A percentile compares a stretch with the other conserved stretches of the same genome.
phyloP scores from a whole-genome alignment of 1,284 basidiomycete species.

The Paramarasmius palmivorus region DNA sequence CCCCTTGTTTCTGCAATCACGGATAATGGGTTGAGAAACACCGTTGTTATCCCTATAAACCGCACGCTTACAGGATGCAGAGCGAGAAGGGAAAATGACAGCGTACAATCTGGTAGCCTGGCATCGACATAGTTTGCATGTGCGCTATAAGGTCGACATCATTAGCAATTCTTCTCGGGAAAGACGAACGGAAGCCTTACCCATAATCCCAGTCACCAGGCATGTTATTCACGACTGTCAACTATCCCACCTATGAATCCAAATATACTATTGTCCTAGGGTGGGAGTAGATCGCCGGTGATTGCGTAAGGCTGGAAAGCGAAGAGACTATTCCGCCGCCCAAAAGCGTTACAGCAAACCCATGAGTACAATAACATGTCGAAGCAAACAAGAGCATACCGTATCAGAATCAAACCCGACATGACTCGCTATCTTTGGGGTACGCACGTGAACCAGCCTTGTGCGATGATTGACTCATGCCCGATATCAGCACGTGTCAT shows the following conservation, averaged over 20 bases:
- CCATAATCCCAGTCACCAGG: conserved; percentile 40
- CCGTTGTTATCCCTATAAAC: conserved; percentile 26
- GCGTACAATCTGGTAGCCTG: conserved; percentile 36
- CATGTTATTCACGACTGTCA: conserved; percentile 31
- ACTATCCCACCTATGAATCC: conserved; percentile 30
- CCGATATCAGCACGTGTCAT: no score
- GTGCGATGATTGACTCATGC: no score
- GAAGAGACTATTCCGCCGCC: no score
- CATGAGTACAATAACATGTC: no score
- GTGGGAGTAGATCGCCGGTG: conserved; percentile 27
- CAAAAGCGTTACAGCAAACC: no score
- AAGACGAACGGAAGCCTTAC: conserved; percentile 19
- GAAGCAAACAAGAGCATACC: no score
- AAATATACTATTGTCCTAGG: conserved; percentile 35
- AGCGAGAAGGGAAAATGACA: neutral
- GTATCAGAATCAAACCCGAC: no score
- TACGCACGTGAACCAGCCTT: no score
- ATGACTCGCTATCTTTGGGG: no score
- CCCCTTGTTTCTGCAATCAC: no score
- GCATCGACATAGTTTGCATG: conserved; percentile 45
- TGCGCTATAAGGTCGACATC: conserved; percentile 25
- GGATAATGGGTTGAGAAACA: no score
- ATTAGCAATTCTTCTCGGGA: neutral
- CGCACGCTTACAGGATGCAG: neutral
- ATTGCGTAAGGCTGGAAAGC: no score